These are phyloP conservation scores for Colletotrichum magnum DNA, from an alignment of 2,329 filamentous ascomycete genomes.

Conservation along the genomic window DNA sequence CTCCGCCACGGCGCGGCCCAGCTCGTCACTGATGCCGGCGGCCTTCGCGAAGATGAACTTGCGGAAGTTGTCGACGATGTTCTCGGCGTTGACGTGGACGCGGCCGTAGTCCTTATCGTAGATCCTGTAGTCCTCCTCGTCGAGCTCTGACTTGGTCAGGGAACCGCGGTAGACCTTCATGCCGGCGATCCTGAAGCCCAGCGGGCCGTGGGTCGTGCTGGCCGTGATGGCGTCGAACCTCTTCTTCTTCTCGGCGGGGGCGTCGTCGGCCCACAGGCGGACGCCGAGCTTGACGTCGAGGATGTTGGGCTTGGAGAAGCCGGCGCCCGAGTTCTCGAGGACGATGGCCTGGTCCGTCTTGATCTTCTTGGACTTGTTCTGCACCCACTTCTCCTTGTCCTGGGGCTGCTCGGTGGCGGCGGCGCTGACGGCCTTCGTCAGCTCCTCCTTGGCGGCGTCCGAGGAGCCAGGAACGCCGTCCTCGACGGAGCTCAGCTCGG, in stretches of 20 bases:
- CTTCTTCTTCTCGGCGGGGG: conserved; percentile 69
- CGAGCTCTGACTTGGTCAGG: conserved; percentile 64
- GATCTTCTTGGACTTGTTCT: conserved; percentile 72
- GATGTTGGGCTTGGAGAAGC: conserved; percentile 89
- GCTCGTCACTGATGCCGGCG: conserved; percentile 71
- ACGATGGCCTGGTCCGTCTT: conserved; percentile 86
- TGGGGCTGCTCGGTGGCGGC: conserved; percentile 36
- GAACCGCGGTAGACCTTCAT: conserved; percentile 75
- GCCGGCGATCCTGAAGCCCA: conserved; percentile 75
- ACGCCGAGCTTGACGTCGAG: conserved; percentile 93
- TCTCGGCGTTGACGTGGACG: conserved; percentile 64
- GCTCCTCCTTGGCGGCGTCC: conserved; percentile 51
- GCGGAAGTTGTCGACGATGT: conserved; percentile 67
- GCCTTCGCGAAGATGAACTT: conserved; percentile 71
- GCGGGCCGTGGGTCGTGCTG: conserved; percentile 71
- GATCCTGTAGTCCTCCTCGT: conserved; percentile 69
- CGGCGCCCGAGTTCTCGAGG: conserved; percentile 85
- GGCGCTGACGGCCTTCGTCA: conserved; percentile 50
- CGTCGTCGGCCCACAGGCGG: conserved; percentile 86
- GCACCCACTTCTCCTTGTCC: conserved; percentile 57
- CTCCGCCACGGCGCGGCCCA: conserved; percentile 68
- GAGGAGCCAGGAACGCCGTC: conserved; percentile 62
- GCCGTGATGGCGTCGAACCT: conserved; percentile 72
- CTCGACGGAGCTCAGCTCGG: conserved; percentile 62
- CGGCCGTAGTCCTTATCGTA: conserved; percentile 77